Evolutionary conservation across 495 filamentous ascomycete genomes (phyloP).

Genomic region (Penicillium desertorum): DNA sequence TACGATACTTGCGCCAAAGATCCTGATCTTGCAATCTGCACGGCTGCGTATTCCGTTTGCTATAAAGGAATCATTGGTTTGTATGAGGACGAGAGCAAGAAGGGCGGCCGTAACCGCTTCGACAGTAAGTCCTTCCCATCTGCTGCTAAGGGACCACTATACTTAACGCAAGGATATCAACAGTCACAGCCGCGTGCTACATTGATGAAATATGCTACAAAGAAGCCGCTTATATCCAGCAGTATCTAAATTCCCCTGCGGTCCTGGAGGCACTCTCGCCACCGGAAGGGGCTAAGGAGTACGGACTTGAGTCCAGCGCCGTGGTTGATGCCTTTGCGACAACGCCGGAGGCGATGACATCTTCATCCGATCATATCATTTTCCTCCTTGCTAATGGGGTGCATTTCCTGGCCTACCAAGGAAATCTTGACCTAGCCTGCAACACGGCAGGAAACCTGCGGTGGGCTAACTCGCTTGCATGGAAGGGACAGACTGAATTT

Average conservation of each 20-base stretch:
- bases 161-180: neutral
- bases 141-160: neutral
- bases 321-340: conserved; percentile 29
- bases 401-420: conserved; percentile 46
- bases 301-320: conserved; percentile 19
- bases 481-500: conserved; percentile 49
- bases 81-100: conserved; percentile 37
- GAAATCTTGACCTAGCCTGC: conserved; percentile 47
- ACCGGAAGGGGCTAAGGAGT: conserved; percentile 31
- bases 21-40: conserved; percentile 35
- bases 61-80: conserved; percentile 32
- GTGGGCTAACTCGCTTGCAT: conserved; percentile 40
- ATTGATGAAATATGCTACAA: conserved; percentile 42
- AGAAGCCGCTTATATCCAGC: conserved; percentile 25
- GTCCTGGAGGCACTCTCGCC: conserved; percentile 36
- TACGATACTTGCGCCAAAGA: conserved; percentile 26
- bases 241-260: conserved; percentile 38
- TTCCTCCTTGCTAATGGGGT: conserved; percentile 38
- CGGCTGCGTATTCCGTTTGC: conserved; percentile 30
- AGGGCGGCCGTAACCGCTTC: conserved; percentile 42
- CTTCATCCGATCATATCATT: conserved; percentile 25
- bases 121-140: conserved; percentile 32
- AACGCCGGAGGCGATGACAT: conserved; percentile 30
- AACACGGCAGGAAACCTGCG: conserved; percentile 46
- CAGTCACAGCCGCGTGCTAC: conserved; percentile 39